A percentile compares a stretch with the other conserved stretches of the same genome.
phyloP scores from a whole-genome alignment of 495 filamentous ascomycete species.

The Penicillium dipodomyicola region DNA sequence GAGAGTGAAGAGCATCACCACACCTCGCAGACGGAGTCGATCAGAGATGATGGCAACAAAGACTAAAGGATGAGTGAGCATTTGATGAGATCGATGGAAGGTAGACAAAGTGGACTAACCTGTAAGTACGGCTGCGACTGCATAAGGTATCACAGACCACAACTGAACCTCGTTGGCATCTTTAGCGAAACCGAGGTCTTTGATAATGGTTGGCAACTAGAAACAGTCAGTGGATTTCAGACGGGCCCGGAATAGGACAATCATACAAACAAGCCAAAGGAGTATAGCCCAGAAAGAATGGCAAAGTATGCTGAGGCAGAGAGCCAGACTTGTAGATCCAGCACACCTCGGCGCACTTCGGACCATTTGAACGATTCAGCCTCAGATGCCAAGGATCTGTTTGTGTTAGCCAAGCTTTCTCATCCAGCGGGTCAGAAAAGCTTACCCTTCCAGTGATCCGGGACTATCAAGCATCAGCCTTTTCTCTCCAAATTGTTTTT shows the following conservation, averaged over 20 bases:
- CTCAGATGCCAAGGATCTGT: conserved; percentile 29
- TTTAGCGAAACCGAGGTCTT: conserved; percentile 60
- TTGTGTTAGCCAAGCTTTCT: conserved; percentile 1
- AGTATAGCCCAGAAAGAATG: conserved; percentile 45
- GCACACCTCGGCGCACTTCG: conserved; percentile 39
- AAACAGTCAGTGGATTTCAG: conserved; percentile 1
- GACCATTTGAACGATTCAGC: conserved; percentile 42
- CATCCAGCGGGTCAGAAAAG: not conserved
- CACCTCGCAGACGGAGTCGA: conserved; percentile 41
- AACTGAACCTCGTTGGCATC: conserved; percentile 70
- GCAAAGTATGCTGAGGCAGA: conserved; percentile 45
- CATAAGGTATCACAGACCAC: conserved; percentile 85
- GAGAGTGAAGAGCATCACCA: conserved; percentile 48
- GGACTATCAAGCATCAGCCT: conserved; percentile 41
- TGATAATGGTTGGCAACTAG: conserved; percentile 74
- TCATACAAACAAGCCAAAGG: conserved; percentile 44
- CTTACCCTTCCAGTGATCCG: conserved; percentile 33
- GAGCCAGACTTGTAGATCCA: conserved; percentile 41
- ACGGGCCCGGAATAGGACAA: not conserved
- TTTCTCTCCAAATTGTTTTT: conserved; percentile 45
- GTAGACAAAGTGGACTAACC: conserved; percentile 57
- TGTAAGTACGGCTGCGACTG: conserved; percentile 74
- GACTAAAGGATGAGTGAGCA: conserved; percentile 21
- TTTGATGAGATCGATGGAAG: conserved; percentile 40
- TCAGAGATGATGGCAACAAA: conserved; percentile 48